phyloP scores from a whole-genome alignment of 2,329 filamentous ascomycete species.

The Coniochaeta sp. region DNA sequence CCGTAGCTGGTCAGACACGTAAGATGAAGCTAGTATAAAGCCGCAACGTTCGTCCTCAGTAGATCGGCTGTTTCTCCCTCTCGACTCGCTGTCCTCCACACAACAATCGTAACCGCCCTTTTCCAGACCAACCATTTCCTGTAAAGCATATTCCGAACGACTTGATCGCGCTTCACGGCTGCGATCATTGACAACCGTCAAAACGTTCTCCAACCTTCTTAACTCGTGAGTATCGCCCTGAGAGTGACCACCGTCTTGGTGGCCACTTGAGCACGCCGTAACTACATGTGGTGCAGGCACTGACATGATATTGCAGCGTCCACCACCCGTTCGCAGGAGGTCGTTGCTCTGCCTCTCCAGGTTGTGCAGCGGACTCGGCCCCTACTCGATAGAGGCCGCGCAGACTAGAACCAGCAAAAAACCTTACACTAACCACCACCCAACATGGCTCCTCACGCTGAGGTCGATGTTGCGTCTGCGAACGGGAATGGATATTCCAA shows the following conservation, averaged over 20 bases:
- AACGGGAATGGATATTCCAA: constrained; percentile 50
- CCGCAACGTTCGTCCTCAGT: neutral
- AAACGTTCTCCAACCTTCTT: constrained; percentile 97
- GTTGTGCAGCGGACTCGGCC: constrained; percentile 67
- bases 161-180: constrained; percentile 46
- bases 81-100: neutral
- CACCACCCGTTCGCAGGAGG: constrained; percentile 95
- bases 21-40: neutral
- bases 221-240: constrained; percentile 67
- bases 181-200: constrained; percentile 63
- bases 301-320: constrained; percentile 46
- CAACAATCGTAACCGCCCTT: neutral
- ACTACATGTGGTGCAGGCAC: neutral
- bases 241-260: too few relatives aligned
- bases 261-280: too few relatives aligned
- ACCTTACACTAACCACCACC: neutral
- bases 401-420: constrained; percentile 16
- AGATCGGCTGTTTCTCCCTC: neutral
- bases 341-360: constrained; percentile 86
- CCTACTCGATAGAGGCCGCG: constrained; percentile 43
- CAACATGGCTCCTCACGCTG: constrained; percentile 88
- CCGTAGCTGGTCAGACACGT: neutral
- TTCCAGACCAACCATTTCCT: constrained; percentile 1
- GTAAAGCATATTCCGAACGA: constrained; percentile 3
- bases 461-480: constrained; percentile 46